A percentile compares a stretch with the other conserved stretches of the same genome.
phyloP scores from a whole-genome alignment of 2,329 filamentous ascomycete genomes.

The Hymenoscyphus albidus region DNA sequence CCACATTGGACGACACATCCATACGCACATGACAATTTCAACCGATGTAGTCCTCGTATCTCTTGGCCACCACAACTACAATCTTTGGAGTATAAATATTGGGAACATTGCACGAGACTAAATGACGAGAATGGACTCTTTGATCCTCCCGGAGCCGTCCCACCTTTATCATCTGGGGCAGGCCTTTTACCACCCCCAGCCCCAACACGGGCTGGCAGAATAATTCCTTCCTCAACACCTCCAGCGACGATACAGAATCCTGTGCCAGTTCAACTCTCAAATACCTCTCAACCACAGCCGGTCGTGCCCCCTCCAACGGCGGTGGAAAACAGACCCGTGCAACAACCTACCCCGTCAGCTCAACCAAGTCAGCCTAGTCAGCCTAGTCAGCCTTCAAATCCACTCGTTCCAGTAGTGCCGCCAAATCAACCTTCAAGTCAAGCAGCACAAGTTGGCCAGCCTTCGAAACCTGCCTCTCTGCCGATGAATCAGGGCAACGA shows the following conservation, averaged over 20 bases:
- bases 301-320: not conserved
- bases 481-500: not conserved
- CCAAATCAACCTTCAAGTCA: not conserved
- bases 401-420: not conserved
- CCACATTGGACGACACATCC: conserved; percentile 5
- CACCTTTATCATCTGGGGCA: conserved; percentile 25
- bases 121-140: conserved; percentile 39
- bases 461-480: not conserved
- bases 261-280: conserved; percentile 16
- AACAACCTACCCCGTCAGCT: not conserved
- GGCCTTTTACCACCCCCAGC: not conserved
- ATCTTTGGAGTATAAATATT: conserved; percentile 26
- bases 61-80: conserved; percentile 19
- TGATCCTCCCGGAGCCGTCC: conserved; percentile 40
- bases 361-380: not conserved
- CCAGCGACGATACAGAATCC: conserved; percentile 20
- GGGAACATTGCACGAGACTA: conserved; percentile 37
- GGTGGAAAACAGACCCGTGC: conserved; percentile 6
- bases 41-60: conserved; percentile 24
- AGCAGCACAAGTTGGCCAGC: not conserved
- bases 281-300: not conserved
- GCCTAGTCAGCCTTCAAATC: not conserved
- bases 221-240: conserved; percentile 15
- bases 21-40: conserved; percentile 7
- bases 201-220: not conserved